Conservation (phyloP, 192 early-diverging fungal species). For the Dissophora ornata region DNA sequence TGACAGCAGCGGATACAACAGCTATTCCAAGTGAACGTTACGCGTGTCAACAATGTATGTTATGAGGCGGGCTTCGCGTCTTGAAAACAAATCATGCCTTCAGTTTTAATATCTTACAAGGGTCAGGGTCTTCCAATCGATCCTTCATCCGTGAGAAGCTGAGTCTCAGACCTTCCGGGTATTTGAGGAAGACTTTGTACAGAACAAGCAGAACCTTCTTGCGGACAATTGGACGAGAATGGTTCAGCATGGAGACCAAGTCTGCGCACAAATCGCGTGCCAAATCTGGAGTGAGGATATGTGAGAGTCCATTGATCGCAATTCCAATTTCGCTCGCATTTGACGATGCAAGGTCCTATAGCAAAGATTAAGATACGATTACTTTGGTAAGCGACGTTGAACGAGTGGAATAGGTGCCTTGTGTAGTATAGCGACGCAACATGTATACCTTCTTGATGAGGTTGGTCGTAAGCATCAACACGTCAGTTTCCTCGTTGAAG, state of each 20-base stretch:
- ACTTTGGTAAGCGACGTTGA: no score
- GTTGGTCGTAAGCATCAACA: slow-evolving; percentile 97
- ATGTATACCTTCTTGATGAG: slow-evolving; percentile 89
- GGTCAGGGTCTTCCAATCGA: slow-evolving; percentile 90
- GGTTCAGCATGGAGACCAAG: slow-evolving; percentile 86
- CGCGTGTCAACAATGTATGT: no score
- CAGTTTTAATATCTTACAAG: no score
- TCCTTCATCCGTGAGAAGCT: slow-evolving; percentile 89
- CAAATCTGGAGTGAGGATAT: slow-evolving; percentile 92
- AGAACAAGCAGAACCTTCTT: slow-evolving; percentile 91
- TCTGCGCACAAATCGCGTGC: slow-evolving; percentile 90
- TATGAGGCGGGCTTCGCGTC: not conserved
- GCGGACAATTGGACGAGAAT: slow-evolving; percentile 92
- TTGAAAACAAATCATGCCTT: no score
- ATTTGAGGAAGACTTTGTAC: slow-evolving; percentile 90
- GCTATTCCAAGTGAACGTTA: slow-evolving; percentile 60
- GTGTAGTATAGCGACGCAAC: not conserved
- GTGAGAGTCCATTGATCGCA: slow-evolving; percentile 92
- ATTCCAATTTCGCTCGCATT: slow-evolving; percentile 85
- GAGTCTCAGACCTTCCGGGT: slow-evolving; percentile 86
- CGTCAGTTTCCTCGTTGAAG: slow-evolving; percentile 93
- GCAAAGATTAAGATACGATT: not conserved
- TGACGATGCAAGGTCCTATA: slow-evolving; percentile 87
- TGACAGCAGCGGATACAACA: slow-evolving; percentile 93
- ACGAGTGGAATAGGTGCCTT: no score